These are phyloP conservation scores for Alternaria brassicae DNA, from an alignment of 2,329 filamentous ascomycete species.

Conservation along the genomic window DNA sequence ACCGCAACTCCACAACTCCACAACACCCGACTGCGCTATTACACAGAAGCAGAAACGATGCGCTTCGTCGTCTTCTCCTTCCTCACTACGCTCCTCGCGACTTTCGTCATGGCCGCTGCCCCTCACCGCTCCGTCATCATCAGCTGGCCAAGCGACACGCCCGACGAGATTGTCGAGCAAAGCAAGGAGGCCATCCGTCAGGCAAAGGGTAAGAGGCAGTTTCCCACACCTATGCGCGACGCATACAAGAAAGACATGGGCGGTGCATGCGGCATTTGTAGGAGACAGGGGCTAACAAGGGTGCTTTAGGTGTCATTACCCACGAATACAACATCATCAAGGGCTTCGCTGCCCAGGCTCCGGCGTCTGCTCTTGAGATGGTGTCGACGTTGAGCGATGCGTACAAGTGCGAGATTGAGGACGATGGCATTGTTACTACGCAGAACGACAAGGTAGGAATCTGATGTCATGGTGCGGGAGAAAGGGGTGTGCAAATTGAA, in stretches of 20 bases:
- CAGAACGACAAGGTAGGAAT: conserved; percentile 25
- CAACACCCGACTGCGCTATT: background rate
- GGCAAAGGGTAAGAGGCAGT: conserved; percentile 66
- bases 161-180: conserved; percentile 70
- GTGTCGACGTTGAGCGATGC: conserved; percentile 68
- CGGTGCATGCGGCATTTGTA: background rate
- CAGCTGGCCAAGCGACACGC: conserved; percentile 74
- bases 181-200: conserved; percentile 75
- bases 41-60: conserved; percentile 60
- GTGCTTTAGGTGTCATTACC: conserved; percentile 59
- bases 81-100: conserved; percentile 65
- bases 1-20: background rate
- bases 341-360: conserved; percentile 78
- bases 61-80: conserved; percentile 66
- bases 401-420: conserved; percentile 73
- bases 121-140: conserved; percentile 77
- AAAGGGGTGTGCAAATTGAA: background rate
- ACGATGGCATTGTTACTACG: conserved; percentile 71
- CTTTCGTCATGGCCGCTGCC: conserved; percentile 66
- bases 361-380: conserved; percentile 71
- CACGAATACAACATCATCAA: conserved; percentile 74
- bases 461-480: background rate
- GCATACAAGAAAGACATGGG: background rate
- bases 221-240: background rate
- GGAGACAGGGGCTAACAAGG: conserved; percentile 48